Evolutionary conservation across 257 asterid species (phyloP), one percentile per base, ranked within the genome.

Genomic region (Ajuga chamaepitys): DNA sequence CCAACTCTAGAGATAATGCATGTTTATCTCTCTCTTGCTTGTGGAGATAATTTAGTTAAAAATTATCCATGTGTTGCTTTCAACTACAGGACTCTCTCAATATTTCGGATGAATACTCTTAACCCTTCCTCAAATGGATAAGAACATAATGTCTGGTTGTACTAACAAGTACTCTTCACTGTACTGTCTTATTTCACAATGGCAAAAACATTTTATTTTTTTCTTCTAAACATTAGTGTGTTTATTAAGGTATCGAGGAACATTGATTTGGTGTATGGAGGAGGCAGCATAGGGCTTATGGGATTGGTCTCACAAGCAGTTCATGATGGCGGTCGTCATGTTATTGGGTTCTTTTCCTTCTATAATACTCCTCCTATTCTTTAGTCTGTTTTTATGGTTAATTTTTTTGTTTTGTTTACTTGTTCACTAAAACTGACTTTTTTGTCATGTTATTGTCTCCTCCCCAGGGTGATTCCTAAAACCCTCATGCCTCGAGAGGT

Each of bases 401-500:
- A 20, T 57, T 41, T 26, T 28, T 28, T 28, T n/a, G n/a, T 46
- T 56, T 46, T 61, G 40, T 42, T 64, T 40, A 69, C 35, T 66
- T 46, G 38, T 71, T 60, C 62, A 32, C 73, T 67, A 70, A 73
- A 66, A 59, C 62, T 60, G n/a, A 20, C 62, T 26, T 82, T 68
- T 75, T 89, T 89, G 96, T 83, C 97, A 65, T 93, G 83, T 87
- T 86, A 74, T 80, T 87, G 87, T 94, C 83, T 72, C 34, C 77
- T 71, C 70, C 76, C 76, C 91, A 94, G 99, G 86, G 98, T 95
- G 63, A 95, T 95, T 85, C 99, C 99, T 95, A 94, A 94, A 96
- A 94, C 99, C 38, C 99, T 94, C 88, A 94, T 89, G 97, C 97
- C 99, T 71, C 83, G 85, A 88, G 99, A 88, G 97, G 99, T 94